Evolutionary conservation across 345 rosid species (phyloP).

Genomic region (Aquilaria malaccensis): DNA sequence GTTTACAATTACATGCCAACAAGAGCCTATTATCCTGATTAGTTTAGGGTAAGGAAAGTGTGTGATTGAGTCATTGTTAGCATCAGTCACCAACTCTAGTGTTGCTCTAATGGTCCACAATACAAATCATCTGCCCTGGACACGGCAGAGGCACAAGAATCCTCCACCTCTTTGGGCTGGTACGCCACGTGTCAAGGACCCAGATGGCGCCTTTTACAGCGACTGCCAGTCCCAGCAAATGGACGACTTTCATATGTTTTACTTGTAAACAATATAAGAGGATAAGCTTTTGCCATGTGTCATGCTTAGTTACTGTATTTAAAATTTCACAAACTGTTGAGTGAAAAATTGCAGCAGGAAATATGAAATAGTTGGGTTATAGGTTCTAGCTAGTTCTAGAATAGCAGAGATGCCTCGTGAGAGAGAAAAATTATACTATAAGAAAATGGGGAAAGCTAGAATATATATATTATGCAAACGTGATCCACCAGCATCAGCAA

Average conservation of each 20-base stretch:
- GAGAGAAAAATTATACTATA: no score
- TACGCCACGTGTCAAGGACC: background rate
- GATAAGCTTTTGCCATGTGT: conserved; percentile 15
- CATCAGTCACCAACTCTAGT: background rate
- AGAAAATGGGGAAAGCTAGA: no score
- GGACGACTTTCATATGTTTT: conserved; percentile 16
- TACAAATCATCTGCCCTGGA: background rate
- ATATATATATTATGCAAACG: no score
- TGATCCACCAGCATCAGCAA: no score
- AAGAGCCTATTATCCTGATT: no score
- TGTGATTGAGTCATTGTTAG: background rate
- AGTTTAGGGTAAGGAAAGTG: background rate
- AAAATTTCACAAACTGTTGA: conserved; percentile 3
- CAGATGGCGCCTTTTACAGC: conserved; percentile 8
- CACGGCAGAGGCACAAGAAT: conserved; percentile 9
- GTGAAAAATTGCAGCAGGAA: no score
- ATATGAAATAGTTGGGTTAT: no score
- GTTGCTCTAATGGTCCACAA: background rate
- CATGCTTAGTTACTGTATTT: conserved; percentile 15
- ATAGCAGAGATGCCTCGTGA: background rate
- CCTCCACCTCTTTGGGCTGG: background rate
- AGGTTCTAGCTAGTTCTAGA: background rate
- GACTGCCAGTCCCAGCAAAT: background rate
- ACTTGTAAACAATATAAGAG: conserved; percentile 9
- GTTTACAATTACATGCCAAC: no score